Conservation (phyloP, 1,139 yeast species). For the Magnusiomyces starmeri region DNA sequence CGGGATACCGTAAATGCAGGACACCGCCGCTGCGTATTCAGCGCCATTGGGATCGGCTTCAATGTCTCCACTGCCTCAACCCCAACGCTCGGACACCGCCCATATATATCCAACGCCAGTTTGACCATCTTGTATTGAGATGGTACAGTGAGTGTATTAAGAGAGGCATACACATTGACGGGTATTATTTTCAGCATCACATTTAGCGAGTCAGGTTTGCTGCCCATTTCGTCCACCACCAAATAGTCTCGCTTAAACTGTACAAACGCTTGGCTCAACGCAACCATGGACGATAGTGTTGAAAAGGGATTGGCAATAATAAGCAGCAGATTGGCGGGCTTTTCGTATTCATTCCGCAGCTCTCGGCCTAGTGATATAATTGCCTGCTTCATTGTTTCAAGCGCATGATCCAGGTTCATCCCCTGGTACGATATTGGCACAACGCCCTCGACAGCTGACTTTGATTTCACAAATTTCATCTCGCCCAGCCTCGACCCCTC, state of each 20-base stretch:
- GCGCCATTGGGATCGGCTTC: background rate
- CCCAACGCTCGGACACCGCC: conserved; percentile 33
- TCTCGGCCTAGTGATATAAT: conserved; percentile 2
- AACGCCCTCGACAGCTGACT: conserved; percentile 21
- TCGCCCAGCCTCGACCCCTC: conserved; percentile 34
- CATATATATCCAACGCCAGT: conserved; percentile 58
- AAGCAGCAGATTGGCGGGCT: conserved; percentile 6
- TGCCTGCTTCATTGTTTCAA: conserved; percentile 4
- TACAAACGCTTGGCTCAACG: conserved; percentile 13
- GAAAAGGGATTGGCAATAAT: conserved; percentile 14
- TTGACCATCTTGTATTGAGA: conserved; percentile 45
- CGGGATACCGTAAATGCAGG: conserved; percentile 34
- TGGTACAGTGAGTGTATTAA: conserved; percentile 41
- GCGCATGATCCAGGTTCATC: background rate
- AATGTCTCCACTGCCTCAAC: background rate
- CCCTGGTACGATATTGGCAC: conserved; percentile 13
- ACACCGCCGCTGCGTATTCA: conserved; percentile 17
- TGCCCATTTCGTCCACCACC: background rate
- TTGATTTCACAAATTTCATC: conserved; percentile 26
- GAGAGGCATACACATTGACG: conserved; percentile 42
- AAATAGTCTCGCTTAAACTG: conserved; percentile 3
- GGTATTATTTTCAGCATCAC: conserved; percentile 41
- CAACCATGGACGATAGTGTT: conserved; percentile 11
- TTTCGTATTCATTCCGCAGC: background rate
- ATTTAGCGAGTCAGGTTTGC: no score